Conservation (phyloP, 768 basidiomycete genomes). For the Vararia minispora region DNA sequence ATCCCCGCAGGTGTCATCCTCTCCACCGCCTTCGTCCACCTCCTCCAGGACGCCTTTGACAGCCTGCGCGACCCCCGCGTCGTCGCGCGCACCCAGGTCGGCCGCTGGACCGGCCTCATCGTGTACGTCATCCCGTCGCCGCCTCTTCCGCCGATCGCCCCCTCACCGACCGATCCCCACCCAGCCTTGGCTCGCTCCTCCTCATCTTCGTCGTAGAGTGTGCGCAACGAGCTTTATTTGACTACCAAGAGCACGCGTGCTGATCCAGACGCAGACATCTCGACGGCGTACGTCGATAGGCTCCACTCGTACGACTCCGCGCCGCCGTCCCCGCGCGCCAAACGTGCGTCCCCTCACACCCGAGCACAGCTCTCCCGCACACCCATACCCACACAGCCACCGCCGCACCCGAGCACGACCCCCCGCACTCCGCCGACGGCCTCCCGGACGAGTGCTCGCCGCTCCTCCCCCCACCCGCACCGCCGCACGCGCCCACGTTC, state of each 20-base stretch:
- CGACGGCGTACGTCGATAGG: slow-evolving; percentile 64
- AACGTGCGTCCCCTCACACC: slow-evolving; percentile 8
- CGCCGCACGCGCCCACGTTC: slow-evolving; percentile 4
- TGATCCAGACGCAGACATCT: slow-evolving; percentile 38
- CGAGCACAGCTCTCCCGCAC: not conserved
- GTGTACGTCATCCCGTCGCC: slow-evolving; percentile 36
- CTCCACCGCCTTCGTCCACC: slow-evolving; percentile 74
- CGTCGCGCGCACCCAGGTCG: slow-evolving; percentile 29
- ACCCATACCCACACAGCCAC: not conserved
- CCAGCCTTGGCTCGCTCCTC: slow-evolving; percentile 52
- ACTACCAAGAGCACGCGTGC: slow-evolving; percentile 2
- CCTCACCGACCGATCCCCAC: slow-evolving; percentile 2
- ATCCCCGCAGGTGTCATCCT: slow-evolving; percentile 55
- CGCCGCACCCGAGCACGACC: not conserved
- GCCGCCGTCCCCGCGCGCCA: slow-evolving; percentile 17
- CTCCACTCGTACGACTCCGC: slow-evolving; percentile 51
- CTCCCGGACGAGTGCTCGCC: slow-evolving; percentile 8
- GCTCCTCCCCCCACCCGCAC: slow-evolving; percentile 2
- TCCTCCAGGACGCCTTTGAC: slow-evolving; percentile 67
- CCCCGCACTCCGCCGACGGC: no score
- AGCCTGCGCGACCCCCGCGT: slow-evolving; percentile 39
- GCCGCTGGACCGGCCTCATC: slow-evolving; percentile 55
- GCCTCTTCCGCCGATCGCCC: not conserved
- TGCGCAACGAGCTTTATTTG: slow-evolving; percentile 22
- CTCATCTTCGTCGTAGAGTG: slow-evolving; percentile 76